Evolutionary conservation across 176 grass and related monocot species (phyloP).

Genomic region (Ananas comosus): DNA sequence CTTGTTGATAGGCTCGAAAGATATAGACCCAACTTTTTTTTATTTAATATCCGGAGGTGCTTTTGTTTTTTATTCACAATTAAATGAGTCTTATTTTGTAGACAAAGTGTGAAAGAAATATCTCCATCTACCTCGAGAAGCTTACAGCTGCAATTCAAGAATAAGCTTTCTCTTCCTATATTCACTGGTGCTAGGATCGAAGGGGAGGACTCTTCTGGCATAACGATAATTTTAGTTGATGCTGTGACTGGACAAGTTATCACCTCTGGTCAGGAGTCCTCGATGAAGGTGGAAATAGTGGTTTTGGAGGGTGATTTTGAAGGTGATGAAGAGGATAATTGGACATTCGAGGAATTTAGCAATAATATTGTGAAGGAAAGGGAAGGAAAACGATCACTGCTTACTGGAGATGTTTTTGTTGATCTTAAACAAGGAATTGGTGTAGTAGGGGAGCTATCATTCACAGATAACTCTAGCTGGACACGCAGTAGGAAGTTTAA

Average conservation of each 20-base stretch:
- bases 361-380: slow-evolving; percentile 91
- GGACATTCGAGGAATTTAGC: slow-evolving; percentile 73
- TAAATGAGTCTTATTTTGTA: slow-evolving; percentile 32
- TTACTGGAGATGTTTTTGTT: slow-evolving; percentile 64
- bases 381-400: slow-evolving; percentile 63
- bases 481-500: slow-evolving; percentile 87
- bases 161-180: slow-evolving; percentile 81
- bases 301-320: slow-evolving; percentile 94
- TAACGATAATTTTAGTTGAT: slow-evolving; percentile 58
- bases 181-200: slow-evolving; percentile 89
- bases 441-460: slow-evolving; percentile 53
- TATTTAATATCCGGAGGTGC: slow-evolving; percentile 4
- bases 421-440: slow-evolving; percentile 48
- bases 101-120: slow-evolving; percentile 40
- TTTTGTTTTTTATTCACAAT: slow-evolving; percentile 22
- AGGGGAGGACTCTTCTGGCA: slow-evolving; percentile 48
- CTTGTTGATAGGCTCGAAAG: slow-evolving; percentile 1
- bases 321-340: slow-evolving; percentile 46
- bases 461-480: slow-evolving; percentile 99
- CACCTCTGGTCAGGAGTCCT: slow-evolving; percentile 28
- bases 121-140: slow-evolving; percentile 34
- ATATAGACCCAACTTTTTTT: not conserved
- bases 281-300: slow-evolving; percentile 71
- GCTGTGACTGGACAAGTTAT: slow-evolving; percentile 38
- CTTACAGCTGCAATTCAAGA: slow-evolving; percentile 72